These are phyloP conservation scores for Hypoxylon sp. DNA, from an alignment of 2,329 filamentous ascomycete species.

Conservation along the genomic window DNA sequence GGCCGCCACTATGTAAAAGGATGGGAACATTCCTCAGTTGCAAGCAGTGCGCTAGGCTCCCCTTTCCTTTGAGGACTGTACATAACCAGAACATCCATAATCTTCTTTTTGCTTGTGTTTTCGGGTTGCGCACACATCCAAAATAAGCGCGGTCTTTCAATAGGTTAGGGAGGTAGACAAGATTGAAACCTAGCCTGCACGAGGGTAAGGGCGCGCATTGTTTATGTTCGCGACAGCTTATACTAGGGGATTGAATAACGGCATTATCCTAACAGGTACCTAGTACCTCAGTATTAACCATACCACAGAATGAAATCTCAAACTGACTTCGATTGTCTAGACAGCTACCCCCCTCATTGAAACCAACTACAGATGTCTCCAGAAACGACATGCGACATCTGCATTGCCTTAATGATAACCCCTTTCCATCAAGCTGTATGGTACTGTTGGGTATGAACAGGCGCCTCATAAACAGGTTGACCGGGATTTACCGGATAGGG, in stretches of 20 bases:
- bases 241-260: not conserved
- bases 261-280: not conserved
- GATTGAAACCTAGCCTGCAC: no score
- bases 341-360: not conserved
- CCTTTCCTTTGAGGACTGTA: conserved; percentile 23
- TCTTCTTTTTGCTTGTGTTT: conserved; percentile 5
- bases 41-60: conserved; percentile 18
- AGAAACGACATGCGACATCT: not conserved
- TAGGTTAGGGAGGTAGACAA: not conserved
- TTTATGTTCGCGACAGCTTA: not conserved
- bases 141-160: not conserved
- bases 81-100: conserved; percentile 12
- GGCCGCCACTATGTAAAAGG: conserved; percentile 22
- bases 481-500: conserved; percentile 29
- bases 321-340: not conserved
- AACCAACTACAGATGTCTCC: not conserved
- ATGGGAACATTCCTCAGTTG: conserved; percentile 40
- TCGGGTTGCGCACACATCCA: not conserved
- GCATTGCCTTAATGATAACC: not conserved
- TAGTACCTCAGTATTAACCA: no score
- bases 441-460: conserved; percentile 30
- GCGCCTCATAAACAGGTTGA: conserved; percentile 41
- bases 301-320: no score
- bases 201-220: not conserved
- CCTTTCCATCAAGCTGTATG: conserved; percentile 10